These are phyloP conservation scores for Fusarium continuum DNA, from an alignment of 2,329 filamentous ascomycete species.

Conservation along the genomic window DNA sequence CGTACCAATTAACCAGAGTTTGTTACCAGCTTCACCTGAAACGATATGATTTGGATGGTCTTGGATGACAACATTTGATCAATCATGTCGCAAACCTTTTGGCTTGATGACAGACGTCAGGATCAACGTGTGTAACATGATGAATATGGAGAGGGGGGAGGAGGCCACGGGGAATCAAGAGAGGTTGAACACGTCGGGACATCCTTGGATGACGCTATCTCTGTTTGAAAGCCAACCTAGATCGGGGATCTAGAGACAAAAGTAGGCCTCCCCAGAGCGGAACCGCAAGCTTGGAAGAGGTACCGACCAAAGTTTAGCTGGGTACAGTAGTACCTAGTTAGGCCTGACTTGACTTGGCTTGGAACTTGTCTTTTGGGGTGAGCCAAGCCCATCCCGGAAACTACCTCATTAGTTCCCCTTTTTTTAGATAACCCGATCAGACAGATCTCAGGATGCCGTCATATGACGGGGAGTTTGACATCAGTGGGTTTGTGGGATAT, in stretches of 20 bases:
- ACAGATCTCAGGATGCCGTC: constrained; percentile 37
- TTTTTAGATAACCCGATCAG: constrained; percentile 26
- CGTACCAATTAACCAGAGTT: constrained; percentile 8
- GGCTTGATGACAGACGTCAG: constrained; percentile 22
- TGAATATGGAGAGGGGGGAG: constrained; percentile 8
- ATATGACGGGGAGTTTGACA: constrained; percentile 36
- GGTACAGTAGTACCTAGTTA: no score
- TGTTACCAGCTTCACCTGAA: background rate
- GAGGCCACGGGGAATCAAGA: background rate
- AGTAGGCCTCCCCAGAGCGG: constrained; percentile 12
- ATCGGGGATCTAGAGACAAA: constrained; percentile 14
- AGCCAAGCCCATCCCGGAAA: background rate
- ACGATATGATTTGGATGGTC: constrained; percentile 4
- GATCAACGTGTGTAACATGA: constrained; percentile 25
- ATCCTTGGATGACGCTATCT: constrained; percentile 36
- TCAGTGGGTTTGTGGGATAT: background rate
- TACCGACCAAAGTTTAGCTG: constrained; percentile 4
- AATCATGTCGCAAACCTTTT: constrained; percentile 2
- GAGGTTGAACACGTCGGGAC: constrained; percentile 11
- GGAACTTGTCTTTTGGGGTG: background rate
- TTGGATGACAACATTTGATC: constrained; percentile 21
- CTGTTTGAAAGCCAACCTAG: background rate
- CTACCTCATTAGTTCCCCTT: constrained; percentile 20
- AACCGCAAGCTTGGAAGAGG: constrained; percentile 26
- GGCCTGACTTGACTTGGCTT: constrained; percentile 8